Percentiles rank a stretch among this genome's conserved stretches.
phyloP scores from a whole-genome alignment of 805 yeast species.

The Pichia nakasei region DNA sequence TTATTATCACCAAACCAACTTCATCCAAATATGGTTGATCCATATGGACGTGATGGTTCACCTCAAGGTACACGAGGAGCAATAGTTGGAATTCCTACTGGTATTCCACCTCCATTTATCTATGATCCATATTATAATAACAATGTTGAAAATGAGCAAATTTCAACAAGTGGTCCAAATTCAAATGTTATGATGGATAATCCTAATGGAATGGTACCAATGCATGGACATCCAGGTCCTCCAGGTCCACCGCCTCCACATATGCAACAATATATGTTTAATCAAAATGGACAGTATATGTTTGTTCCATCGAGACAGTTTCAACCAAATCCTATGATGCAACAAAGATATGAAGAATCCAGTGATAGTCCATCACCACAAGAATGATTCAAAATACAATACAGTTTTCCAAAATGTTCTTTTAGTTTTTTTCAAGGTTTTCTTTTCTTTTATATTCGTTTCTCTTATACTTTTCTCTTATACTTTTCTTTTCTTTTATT shows the following conservation, averaged over 20 bases:
- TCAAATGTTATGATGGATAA: background rate
- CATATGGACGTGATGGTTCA: constrained; percentile 7
- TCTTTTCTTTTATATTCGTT: no score
- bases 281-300: constrained; percentile 24
- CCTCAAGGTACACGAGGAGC: constrained; percentile 18
- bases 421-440: background rate
- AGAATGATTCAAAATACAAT: background rate
- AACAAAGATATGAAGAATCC: background rate
- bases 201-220: constrained; percentile 2
- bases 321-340: constrained; percentile 14
- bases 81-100: constrained; percentile 22
- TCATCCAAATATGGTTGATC: background rate
- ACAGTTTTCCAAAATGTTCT: no score
- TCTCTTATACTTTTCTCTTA: no score
- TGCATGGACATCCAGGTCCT: background rate
- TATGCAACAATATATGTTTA: constrained; percentile 4
- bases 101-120: constrained; percentile 25
- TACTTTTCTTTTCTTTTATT: no score
- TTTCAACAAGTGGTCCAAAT: constrained; percentile 10
- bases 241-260: background rate
- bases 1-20: constrained; percentile 1
- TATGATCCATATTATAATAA: constrained; percentile 25
- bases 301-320: constrained; percentile 17
- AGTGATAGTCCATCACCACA: background rate
- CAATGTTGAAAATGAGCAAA: constrained; percentile 1